Conservation (phyloP, 805 yeast genomes). For the Spathaspora sp. region DNA sequence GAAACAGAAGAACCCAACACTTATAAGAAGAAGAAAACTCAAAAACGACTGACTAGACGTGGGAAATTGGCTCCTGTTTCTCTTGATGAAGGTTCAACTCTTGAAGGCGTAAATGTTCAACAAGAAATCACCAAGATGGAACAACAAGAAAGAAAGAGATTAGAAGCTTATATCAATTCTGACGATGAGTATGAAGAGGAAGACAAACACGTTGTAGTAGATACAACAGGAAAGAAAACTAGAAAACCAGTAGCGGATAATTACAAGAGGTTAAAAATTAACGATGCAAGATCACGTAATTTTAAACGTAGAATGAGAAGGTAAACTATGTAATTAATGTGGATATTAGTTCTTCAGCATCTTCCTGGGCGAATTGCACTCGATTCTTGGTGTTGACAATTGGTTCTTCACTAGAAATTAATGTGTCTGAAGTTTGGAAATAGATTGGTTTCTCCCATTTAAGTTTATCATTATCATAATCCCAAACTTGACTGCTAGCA, state of each 20-base stretch:
- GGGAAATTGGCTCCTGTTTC: constrained; percentile 44
- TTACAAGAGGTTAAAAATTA: constrained; percentile 51
- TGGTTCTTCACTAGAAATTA: background rate
- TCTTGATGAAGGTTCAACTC: constrained; percentile 20
- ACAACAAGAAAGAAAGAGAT: constrained; percentile 18
- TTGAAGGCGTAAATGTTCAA: constrained; percentile 32
- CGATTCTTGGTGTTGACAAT: constrained; percentile 11
- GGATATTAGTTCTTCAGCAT: constrained; percentile 19
- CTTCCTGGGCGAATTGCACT: constrained; percentile 20
- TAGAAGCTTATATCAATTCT: constrained; percentile 20
- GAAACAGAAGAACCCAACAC: constrained; percentile 4
- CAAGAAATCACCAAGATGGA: constrained; percentile 33
- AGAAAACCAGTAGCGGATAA: constrained; percentile 42
- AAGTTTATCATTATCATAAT: constrained; percentile 48
- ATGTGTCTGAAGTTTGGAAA: constrained; percentile 7
- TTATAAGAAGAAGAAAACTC: constrained; percentile 37
- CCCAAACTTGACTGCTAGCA: constrained; percentile 46
- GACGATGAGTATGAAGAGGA: constrained; percentile 13
- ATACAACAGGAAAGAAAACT: constrained; percentile 10
- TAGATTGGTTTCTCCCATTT: constrained; percentile 58
- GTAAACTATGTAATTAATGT: constrained; percentile 14
- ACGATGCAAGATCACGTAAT: constrained; percentile 39
- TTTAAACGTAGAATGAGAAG: constrained; percentile 38
- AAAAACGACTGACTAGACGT: constrained; percentile 50
- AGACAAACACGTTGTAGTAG: constrained; percentile 3